These are phyloP conservation scores for Ricinus communis DNA, from an alignment of 345 rosid genomes.

Conservation along the genomic window DNA sequence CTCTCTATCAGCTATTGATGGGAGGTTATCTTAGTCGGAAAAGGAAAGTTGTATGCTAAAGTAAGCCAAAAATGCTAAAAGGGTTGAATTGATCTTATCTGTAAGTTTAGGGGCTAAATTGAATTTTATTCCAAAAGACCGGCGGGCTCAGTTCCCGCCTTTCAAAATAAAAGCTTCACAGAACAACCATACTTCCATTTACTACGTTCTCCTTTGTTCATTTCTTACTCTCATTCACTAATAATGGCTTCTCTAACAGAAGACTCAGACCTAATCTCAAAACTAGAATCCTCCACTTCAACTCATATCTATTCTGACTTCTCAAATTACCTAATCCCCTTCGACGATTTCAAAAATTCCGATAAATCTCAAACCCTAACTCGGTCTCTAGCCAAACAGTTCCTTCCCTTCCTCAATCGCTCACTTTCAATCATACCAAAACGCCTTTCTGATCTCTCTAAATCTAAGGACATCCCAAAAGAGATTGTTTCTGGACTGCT, in stretches of 20 bases:
- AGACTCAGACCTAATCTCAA: constrained; percentile 47
- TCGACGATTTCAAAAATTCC: constrained; percentile 33
- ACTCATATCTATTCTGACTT: constrained; percentile 43
- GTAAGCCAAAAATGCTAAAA: too few species aligned
- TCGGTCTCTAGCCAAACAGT: constrained; percentile 72
- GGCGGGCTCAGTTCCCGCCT: constrained; percentile 14
- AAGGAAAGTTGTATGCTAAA: too few species aligned
- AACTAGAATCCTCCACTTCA: constrained; percentile 43
- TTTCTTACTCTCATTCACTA: not conserved
- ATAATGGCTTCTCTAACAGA: constrained; percentile 45
- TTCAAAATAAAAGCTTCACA: not conserved
- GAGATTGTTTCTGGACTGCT: constrained; percentile 35
- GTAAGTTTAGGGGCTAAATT: too few species aligned
- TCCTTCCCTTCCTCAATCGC: constrained; percentile 71
- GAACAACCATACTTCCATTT: not conserved
- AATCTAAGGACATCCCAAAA: not conserved
- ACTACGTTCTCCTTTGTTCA: not conserved
- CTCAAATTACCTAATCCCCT: constrained; percentile 59
- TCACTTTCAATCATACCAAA: constrained; percentile 67
- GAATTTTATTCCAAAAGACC: too few species aligned
- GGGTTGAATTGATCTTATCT: too few species aligned
- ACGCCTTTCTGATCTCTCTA: constrained; percentile 49
- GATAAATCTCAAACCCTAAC: constrained; percentile 32
- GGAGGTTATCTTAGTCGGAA: too few species aligned
- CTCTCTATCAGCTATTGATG: too few species aligned